Base-by-base conservation (phyloP, 106 monocot genomes). In the Apostasia ramifera region DNA sequence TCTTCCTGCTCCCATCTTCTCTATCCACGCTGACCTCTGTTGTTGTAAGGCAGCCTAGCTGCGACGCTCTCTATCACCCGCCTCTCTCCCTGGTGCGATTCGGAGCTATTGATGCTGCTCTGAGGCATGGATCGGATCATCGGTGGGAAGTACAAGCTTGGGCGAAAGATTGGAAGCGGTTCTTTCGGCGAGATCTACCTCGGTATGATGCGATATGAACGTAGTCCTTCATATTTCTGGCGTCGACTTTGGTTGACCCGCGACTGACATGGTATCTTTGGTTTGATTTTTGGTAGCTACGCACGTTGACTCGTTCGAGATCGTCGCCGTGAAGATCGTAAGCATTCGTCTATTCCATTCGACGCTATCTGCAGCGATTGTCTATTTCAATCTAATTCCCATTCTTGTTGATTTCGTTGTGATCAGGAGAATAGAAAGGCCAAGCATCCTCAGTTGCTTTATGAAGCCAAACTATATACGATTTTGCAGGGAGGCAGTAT, bases 391-490 rank as follows among this genome's bases (percentile, higher is more conserved):
- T 44, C 37, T 2, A 44, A 15, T 63, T 45, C 46, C 8, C 9
- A 40, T n/a, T 41, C 40, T 2, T 59, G 0, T 41, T 40, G 1
- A 0, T 9, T 5, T 74, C 46, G 6, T 48, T 50, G 9, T 81
- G n/a, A 3, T 40, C 79, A 97, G 97, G 97, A 97, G 65, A 92
- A 85, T 54, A 83, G 69, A 72, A 87, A 87, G 73, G 90, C 97
- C 2, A 92, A 97, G 57, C 97, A 92, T 55, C 92, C 92, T 38
- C 97, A 92, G 66, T 69, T 97, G 81, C 75, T 89, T 63, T 92
- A 97, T 40, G 97, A 97, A 77, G 97, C 97, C 11, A 97, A 97
- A 81, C 76, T 97, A 12, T 97, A 97, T 65, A 97, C 89, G 53
- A 70, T 79, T 71, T 89, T 97, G 54, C 92, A 92, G 70, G 92